A percentile compares a stretch with the other conserved stretches of the same genome.
Evolutionary conservation across 1,284 basidiomycete species (phyloP).

Genomic region (Irpex sp.): DNA sequence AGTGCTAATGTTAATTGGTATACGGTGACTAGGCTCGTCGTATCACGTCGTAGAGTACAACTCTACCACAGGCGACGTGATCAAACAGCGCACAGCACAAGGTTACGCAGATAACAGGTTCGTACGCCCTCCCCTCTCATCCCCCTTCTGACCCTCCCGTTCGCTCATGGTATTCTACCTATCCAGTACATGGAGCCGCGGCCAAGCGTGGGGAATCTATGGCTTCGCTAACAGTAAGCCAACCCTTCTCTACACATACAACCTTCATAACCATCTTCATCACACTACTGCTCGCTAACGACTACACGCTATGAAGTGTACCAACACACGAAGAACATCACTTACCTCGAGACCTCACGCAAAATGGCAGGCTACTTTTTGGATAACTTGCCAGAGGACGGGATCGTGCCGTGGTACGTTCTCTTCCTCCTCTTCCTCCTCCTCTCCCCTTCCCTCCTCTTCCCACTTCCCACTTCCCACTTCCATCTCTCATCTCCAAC

Average conservation of each 20-base stretch:
- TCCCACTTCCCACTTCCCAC: no score
- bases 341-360: slow-evolving; percentile 57
- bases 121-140: not conserved
- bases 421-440: no score
- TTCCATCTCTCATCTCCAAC: no score
- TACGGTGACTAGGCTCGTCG: slow-evolving; percentile 40
- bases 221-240: slow-evolving; percentile 67
- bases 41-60: slow-evolving; percentile 72
- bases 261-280: no score
- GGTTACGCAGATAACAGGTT: slow-evolving; percentile 57
- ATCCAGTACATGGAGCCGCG: slow-evolving; percentile 65
- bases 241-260: no score
- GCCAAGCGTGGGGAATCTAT: slow-evolving; percentile 69
- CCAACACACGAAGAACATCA: slow-evolving; percentile 42
- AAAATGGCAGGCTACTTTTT: slow-evolving; percentile 58
- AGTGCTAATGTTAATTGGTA: no score
- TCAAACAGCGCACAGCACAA: slow-evolving; percentile 52
- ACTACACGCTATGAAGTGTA: slow-evolving; percentile 46
- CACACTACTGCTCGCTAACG: not conserved
- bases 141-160: not conserved
- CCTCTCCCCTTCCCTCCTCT: no score
- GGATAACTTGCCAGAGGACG: slow-evolving; percentile 48
- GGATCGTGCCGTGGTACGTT: slow-evolving; percentile 60
- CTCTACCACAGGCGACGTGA: slow-evolving; percentile 55
- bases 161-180: not conserved